A percentile compares a stretch with the other conserved stretches of the same genome.
phyloP scores from a whole-genome alignment of 352 stramenopile genomes.

The Globisporangium parvum region DNA sequence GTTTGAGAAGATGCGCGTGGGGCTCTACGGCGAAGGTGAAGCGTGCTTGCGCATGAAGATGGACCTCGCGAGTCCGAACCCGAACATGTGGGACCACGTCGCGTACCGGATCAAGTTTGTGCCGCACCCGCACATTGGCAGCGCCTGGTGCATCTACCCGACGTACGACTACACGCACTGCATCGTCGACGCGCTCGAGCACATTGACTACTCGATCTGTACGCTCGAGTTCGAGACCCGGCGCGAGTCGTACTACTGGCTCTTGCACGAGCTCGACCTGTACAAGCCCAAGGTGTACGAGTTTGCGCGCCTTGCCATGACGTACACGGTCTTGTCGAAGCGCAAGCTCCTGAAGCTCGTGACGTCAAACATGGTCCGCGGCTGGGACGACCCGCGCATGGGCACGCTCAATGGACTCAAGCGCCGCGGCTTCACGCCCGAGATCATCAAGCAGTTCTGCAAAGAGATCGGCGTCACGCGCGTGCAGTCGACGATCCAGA shows the following conservation, averaged over 20 bases:
- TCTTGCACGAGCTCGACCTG: constrained; percentile 95
- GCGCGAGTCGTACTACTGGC: constrained; percentile 99
- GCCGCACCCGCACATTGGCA: constrained; percentile 94
- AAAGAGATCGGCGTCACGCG: constrained; percentile 84
- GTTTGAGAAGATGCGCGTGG: constrained; percentile 97
- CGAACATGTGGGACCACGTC: constrained; percentile 98
- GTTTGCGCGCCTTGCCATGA: constrained; percentile 95
- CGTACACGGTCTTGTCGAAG: constrained; percentile 98
- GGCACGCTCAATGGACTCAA: constrained; percentile 94
- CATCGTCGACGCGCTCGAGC: constrained; percentile 96
- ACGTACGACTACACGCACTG: constrained; percentile 99
- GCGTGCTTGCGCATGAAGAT: constrained; percentile 98
- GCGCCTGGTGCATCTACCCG: constrained; percentile 99
- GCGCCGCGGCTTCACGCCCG: constrained; percentile 78
- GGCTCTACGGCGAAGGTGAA: constrained; percentile 81
- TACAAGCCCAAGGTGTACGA: constrained; percentile 98
- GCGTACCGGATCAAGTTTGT: constrained; percentile 99
- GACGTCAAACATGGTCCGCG: constrained; percentile 88
- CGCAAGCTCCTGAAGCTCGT: constrained; percentile 97
- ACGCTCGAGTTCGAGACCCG: constrained; percentile 99
- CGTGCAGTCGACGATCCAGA: constrained; percentile 85
- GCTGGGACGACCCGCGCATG: constrained; percentile 96
- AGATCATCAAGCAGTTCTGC: constrained; percentile 86
- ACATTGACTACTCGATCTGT: constrained; percentile 99
- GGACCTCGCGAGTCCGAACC: constrained; percentile 96